Evolutionary conservation across 2,329 filamentous ascomycete species (phyloP).

Genomic region (Didymellaceae sp.): DNA sequence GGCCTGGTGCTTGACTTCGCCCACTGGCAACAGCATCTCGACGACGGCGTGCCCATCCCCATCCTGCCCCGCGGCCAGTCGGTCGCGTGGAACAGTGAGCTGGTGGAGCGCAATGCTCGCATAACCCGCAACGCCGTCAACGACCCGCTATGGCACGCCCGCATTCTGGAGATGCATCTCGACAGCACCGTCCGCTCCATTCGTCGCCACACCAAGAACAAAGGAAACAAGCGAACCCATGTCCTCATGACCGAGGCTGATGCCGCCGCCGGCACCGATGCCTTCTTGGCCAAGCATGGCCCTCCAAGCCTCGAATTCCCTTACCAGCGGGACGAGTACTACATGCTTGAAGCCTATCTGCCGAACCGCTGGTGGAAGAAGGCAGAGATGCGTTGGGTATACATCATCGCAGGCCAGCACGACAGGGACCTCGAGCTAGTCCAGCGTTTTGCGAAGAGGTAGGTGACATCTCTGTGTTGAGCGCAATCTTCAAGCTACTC

Average conservation of each 20-base stretch:
- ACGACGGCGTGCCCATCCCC: conserved; percentile 60
- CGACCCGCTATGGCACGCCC: conserved; percentile 59
- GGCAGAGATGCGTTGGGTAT: conserved; percentile 57
- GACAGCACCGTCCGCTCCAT: conserved; percentile 56
- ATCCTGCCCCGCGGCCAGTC: conserved; percentile 57
- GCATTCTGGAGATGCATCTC: conserved; percentile 58
- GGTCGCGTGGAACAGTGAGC: conserved; percentile 58
- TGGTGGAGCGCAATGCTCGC: conserved; percentile 53
- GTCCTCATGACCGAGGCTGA: conserved; percentile 58
- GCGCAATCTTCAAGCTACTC: neutral
- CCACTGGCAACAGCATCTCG: conserved; percentile 61
- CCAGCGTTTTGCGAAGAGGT: conserved; percentile 2
- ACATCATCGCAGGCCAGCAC: conserved; percentile 50
- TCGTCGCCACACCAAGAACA: conserved; percentile 56
- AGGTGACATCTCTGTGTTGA: neutral
- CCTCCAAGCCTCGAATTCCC: conserved; percentile 61
- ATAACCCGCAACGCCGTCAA: conserved; percentile 56
- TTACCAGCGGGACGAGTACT: conserved; percentile 64
- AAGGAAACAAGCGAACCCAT: conserved; percentile 55
- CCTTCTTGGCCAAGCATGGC: conserved; percentile 59
- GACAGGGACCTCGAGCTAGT: conserved; percentile 47
- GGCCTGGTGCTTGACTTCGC: conserved; percentile 63
- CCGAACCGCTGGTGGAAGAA: conserved; percentile 63
- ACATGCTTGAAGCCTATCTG: conserved; percentile 64
- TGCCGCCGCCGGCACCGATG: conserved; percentile 55